Base-by-base conservation (phyloP, 306 rosid genomes). In the Citrullus colocynthis region DNA sequence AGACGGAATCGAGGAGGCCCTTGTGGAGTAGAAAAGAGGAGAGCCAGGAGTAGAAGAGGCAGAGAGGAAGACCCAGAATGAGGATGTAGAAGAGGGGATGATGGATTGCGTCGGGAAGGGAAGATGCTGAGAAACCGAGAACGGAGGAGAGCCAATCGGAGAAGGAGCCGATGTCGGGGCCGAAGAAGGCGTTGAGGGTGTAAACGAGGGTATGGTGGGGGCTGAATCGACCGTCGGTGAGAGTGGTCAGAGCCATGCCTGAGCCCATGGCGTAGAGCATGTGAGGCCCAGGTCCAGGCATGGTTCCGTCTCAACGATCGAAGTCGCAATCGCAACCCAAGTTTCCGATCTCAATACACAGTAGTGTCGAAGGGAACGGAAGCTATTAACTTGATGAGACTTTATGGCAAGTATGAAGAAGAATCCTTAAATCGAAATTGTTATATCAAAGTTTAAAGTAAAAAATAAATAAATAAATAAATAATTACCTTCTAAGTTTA, bases 261-360 rank as follows among this genome's bases (percentile, higher is more conserved):
- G 90, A 86, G 11, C 90, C 90, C 96, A 93, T 90, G 74, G 96
- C 94, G 82, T 91, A 93, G 85, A 93, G 88, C 79, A 93, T 58
- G 86, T 93, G 98, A 28, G 97, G 89, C 72, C 97, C 97, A 2
- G 96, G 97, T 12, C 98, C 97, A 18, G 98, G 98, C 97, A 90
- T 93, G 81, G 80, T 64, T 80, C 48, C 11, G 79, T 37, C 48
- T 5, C 17, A 6, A 11, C 78, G 49, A 36, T 34, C 57, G 7
- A 21, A 0, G 59, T 14, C 51, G 7, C 28, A 24, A 24, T 24
- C 28, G 28, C 17, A 10, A 6, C 75, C 57, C 36, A 70, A 70
- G 10, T 15, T 45, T 69, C 54, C 70, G 21, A 63, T 63, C 45
- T 48, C 5, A 6, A 16, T 52, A 5, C 3, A 16, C n/a, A 6